phyloP scores from a whole-genome alignment of 2,329 filamentous ascomycete species.

The Pseudocercospora vitis region DNA sequence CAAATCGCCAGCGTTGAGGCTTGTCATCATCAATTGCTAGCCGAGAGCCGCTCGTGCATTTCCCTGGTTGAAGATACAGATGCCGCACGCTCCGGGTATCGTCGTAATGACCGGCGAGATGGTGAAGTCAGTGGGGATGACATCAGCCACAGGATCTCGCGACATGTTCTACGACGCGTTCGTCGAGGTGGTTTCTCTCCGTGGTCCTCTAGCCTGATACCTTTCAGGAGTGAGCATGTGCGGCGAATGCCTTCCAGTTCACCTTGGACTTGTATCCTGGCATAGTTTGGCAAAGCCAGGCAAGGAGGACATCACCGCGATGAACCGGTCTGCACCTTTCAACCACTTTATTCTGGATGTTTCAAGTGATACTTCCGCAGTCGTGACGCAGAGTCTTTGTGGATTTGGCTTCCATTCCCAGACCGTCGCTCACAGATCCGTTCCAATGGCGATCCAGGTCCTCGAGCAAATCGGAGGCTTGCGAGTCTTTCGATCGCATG shows the following conservation, averaged over 20 bases:
- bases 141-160: slow-evolving; percentile 58
- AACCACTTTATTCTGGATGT: slow-evolving; percentile 33
- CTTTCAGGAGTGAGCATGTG: slow-evolving; percentile 61
- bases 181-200: slow-evolving; percentile 44
- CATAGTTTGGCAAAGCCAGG: slow-evolving; percentile 55
- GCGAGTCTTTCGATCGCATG: slow-evolving; percentile 45
- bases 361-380: slow-evolving; percentile 49
- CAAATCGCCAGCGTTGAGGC: slow-evolving; percentile 55
- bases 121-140: slow-evolving; percentile 53
- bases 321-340: slow-evolving; percentile 29
- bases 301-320: slow-evolving; percentile 45
- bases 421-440: slow-evolving; percentile 55
- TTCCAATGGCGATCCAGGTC: slow-evolving; percentile 55
- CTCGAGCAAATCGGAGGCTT: slow-evolving; percentile 55
- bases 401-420: slow-evolving; percentile 55
- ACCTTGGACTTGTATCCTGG: slow-evolving; percentile 44
- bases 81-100: slow-evolving; percentile 56
- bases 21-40: slow-evolving; percentile 58
- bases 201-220: slow-evolving; percentile 52
- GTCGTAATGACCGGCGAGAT: slow-evolving; percentile 52
- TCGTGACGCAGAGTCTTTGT: slow-evolving; percentile 53
- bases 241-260: slow-evolving; percentile 49
- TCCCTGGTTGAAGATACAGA: slow-evolving; percentile 50
- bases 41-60: slow-evolving; percentile 52
- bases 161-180: slow-evolving; percentile 53